Base-by-base conservation (phyloP, 768 basidiomycete species). In the Phallus indusiatus region DNA sequence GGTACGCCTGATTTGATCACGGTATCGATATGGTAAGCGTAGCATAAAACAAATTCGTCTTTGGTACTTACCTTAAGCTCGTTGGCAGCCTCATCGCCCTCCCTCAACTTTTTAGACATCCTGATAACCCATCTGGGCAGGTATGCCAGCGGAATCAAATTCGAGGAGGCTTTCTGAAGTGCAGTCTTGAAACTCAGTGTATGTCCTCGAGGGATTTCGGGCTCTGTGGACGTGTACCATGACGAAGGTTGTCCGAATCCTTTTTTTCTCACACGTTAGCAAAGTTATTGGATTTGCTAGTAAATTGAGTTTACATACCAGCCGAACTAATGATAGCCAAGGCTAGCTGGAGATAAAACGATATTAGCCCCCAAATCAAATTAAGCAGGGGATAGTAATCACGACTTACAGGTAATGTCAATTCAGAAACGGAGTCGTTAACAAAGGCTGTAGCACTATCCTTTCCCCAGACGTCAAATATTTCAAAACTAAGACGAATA, bases 311-410 rank as follows among this genome's bases (percentile, higher is more conserved):
- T 5, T 34, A 60, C 65, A 33, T 61, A 78, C 78, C 81, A 60
- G 82, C 82, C 2, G 73, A 74, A 24, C 81, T 74, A 57, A 84
- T 80, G 35, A 82, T 75, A 55, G 79, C 77, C 1, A 83, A 74
- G 0, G 82, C 78, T 46, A 82, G 75, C 82, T 83, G 35, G n/a
- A n/a, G n/a, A n/a, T n/a, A n/a, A n/a, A n/a, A n/a, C n/a, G n/a
- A n/a, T n/a, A n/a, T n/a, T n/a, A n/a, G n/a, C n/a, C n/a, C n/a
- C n/a, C n/a, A n/a, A n/a, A n/a, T n/a, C n/a, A n/a, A n/a, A n/a
- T n/a, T n/a, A n/a, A n/a, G n/a, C n/a, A n/a, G n/a, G n/a, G n/a
- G n/a, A n/a, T n/a, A n/a, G n/a, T n/a, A 16, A 34, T 47, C 9
- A n/a, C n/a, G n/a, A 48, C 76, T 55, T 55, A 83, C 83, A 7